Conservation (phyloP, 768 basidiomycete genomes). For the Serendipita sp. region DNA sequence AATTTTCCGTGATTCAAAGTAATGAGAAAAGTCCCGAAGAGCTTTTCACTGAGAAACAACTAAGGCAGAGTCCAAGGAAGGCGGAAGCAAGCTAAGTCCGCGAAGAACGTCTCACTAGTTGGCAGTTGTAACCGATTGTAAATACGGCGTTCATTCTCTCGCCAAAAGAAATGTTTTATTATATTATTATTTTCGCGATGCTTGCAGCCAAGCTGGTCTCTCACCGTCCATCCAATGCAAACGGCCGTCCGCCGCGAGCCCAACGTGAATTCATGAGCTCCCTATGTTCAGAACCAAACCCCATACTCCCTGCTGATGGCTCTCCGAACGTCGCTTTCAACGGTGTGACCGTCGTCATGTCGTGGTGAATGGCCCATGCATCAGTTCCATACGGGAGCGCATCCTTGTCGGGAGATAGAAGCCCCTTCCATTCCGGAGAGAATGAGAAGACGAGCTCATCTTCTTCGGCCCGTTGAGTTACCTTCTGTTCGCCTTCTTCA, state of each 20-base stretch:
- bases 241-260: not conserved
- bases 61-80: not conserved
- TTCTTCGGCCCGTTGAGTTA: conserved; percentile 10
- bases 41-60: not conserved
- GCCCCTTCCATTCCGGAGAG: conserved; percentile 49
- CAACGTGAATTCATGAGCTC: not conserved
- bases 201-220: too few species aligned
- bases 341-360: conserved; percentile 63
- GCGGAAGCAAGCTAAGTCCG: not conserved
- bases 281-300: conserved; percentile 5
- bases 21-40: too few species aligned
- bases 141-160: too few species aligned
- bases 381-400: conserved; percentile 65
- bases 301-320: conserved; percentile 21
- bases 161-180: too few species aligned
- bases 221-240: too few species aligned
- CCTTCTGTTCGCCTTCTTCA: conserved; percentile 13
- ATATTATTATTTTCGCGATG: too few species aligned
- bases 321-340: conserved; percentile 63
- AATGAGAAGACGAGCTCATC: conserved; percentile 51
- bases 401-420: conserved; percentile 45
- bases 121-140: not conserved
- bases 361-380: conserved; percentile 60
- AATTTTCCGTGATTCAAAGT: too few species aligned
- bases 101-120: not conserved